Evolutionary conservation across 208 protist genomes (phyloP).

Genomic region (Acanthamoeba healyi): DNA sequence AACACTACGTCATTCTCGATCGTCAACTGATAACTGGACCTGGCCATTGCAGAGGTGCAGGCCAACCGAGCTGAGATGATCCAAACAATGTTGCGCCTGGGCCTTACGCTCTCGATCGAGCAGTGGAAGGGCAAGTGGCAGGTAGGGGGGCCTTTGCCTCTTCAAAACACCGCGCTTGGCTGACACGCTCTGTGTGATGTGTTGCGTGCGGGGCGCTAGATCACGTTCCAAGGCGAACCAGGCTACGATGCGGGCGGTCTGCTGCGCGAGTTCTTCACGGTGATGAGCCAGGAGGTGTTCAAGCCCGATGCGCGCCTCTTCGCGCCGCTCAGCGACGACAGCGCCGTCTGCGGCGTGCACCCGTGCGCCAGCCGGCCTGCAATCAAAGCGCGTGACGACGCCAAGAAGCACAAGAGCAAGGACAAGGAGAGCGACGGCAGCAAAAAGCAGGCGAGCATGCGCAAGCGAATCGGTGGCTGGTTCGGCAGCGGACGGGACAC

Average conservation of each 20-base stretch:
- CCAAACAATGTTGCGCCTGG: not conserved
- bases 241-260: slow-evolving; percentile 33
- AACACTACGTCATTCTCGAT: too few relatives aligned
- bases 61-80: not conserved
- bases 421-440: too few relatives aligned
- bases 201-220: not conserved
- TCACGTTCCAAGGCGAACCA: slow-evolving; percentile 41
- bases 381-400: not conserved
- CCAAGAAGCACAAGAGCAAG: too few relatives aligned
- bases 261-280: slow-evolving; percentile 28
- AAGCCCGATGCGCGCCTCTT: not conserved
- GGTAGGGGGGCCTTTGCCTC: not conserved
- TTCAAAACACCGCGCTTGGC: not conserved
- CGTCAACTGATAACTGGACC: too few relatives aligned
- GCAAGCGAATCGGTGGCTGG: too few relatives aligned
- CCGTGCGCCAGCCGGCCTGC: not conserved
- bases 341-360: not conserved
- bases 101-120: not conserved
- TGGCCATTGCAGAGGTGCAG: not conserved
- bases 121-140: not conserved
- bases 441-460: too few relatives aligned
- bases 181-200: not conserved
- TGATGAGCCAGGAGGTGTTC: not conserved
- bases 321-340: not conserved
- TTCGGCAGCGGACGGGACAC: too few relatives aligned